A percentile compares a stretch with the other conserved stretches of the same genome.
phyloP scores from a whole-genome alignment of 106 monocot genomes.

The Apostasia shenzhenica region DNA sequence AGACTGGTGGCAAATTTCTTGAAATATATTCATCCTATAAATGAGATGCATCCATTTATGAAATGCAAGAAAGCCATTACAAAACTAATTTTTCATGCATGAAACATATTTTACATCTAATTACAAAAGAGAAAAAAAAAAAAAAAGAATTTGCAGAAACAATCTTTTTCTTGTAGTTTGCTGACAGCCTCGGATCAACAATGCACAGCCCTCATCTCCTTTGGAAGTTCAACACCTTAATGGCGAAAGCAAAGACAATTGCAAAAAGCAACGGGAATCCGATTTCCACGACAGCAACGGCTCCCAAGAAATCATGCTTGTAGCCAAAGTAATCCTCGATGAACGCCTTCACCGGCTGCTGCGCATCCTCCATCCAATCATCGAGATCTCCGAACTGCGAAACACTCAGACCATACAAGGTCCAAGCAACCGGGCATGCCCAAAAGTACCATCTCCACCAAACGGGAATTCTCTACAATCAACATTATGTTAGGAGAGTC shows the following conservation, averaged over 20 bases:
- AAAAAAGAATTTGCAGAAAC: no score
- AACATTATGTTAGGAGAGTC: background rate
- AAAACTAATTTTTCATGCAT: no score
- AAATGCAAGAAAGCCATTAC: no score
- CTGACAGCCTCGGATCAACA: no score
- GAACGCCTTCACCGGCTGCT: slow-evolving; percentile 11
- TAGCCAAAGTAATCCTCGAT: slow-evolving; percentile 42
- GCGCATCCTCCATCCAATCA: background rate
- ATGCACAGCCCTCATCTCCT: slow-evolving; percentile 26
- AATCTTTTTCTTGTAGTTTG: no score
- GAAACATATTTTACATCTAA: no score
- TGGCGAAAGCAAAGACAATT: slow-evolving; percentile 57
- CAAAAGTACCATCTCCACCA: slow-evolving; percentile 96
- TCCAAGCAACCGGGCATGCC: slow-evolving; percentile 75
- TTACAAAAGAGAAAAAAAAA: no score
- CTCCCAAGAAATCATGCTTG: slow-evolving; percentile 56
- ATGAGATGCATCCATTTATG: no score
- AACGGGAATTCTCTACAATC: slow-evolving; percentile 64
- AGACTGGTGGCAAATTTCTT: no score
- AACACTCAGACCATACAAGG: slow-evolving; percentile 57
- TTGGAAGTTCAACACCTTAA: slow-evolving; percentile 73
- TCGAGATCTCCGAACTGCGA: slow-evolving; percentile 64
- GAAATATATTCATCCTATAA: no score
- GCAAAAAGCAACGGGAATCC: slow-evolving; percentile 62
- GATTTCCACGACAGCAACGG: slow-evolving; percentile 35